A percentile compares a stretch with the other conserved stretches of the same genome.
phyloP scores from a whole-genome alignment of 192 early-diverging fungal genomes.

The Coemansia sp. region DNA sequence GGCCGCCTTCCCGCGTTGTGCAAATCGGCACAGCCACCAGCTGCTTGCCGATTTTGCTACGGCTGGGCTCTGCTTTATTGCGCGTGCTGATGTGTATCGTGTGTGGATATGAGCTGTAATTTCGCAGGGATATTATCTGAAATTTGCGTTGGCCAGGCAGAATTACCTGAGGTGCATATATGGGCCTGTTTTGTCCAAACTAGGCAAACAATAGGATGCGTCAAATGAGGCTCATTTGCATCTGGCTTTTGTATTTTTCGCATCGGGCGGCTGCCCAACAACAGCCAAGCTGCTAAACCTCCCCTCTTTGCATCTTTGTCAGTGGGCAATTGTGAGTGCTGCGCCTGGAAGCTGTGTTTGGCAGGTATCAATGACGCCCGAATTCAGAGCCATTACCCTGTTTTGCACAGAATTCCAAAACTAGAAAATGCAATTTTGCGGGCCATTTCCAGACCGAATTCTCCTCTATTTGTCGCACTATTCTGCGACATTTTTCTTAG shows the following conservation, averaged over 20 bases:
- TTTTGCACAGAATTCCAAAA: slow-evolving; percentile 2
- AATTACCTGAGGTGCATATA: slow-evolving; percentile 1
- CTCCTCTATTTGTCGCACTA: neutral
- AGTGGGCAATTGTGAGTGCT: slow-evolving; percentile 1
- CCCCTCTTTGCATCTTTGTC: slow-evolving; percentile 3
- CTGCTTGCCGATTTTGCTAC: neutral
- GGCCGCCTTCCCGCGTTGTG: neutral
- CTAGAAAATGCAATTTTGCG: neutral
- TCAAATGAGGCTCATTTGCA: slow-evolving; percentile 30
- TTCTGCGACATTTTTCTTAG: neutral
- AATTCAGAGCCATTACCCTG: slow-evolving; percentile 14
- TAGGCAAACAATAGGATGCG: slow-evolving; percentile 7
- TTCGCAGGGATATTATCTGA: neutral
- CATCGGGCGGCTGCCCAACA: slow-evolving; percentile 3
- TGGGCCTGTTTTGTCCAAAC: slow-evolving; percentile 5
- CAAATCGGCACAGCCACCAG: slow-evolving; percentile 9
- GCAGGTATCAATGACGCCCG: slow-evolving; percentile 4
- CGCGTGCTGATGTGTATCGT: neutral
- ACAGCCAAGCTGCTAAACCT: neutral
- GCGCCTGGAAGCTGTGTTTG: slow-evolving; percentile 5
- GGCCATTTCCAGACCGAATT: no score
- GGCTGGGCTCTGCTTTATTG: slow-evolving; percentile 1
- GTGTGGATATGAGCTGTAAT: slow-evolving; percentile 10
- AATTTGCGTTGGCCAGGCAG: neutral
- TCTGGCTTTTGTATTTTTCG: slow-evolving; percentile 8